phyloP scores from a whole-genome alignment of 495 filamentous ascomycete genomes.

The Sordaria brevicollis region DNA sequence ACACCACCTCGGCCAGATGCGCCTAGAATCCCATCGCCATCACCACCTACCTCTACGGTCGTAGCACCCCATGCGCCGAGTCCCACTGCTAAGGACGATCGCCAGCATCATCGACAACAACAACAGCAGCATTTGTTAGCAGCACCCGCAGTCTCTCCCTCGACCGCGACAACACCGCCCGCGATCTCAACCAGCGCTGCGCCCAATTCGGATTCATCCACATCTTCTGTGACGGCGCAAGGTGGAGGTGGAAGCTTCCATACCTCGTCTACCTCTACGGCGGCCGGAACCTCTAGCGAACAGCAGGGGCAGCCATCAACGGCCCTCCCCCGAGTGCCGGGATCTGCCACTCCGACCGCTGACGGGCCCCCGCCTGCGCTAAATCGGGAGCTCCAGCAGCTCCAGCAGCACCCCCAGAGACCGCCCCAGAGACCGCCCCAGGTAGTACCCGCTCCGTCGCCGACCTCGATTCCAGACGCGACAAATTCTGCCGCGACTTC shows the following conservation, averaged over 20 bases:
- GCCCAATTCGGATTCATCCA: not conserved
- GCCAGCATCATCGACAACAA: too few relatives aligned
- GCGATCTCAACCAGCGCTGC: not conserved
- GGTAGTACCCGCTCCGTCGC: not conserved
- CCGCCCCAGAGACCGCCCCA: not conserved
- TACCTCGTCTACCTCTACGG: not conserved
- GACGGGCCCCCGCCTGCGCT: not conserved
- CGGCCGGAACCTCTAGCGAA: not conserved
- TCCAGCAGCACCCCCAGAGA: not conserved
- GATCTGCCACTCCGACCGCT: not conserved
- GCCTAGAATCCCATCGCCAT: not conserved
- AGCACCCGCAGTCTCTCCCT: not conserved
- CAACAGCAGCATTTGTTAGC: not conserved
- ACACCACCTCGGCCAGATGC: not conserved
- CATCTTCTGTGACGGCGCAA: not conserved
- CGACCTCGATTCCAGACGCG: not conserved
- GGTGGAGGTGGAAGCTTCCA: not conserved
- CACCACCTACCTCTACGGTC: not conserved
- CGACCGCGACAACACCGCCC: not conserved
- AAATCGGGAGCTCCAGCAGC: not conserved
- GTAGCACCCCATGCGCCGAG: not conserved
- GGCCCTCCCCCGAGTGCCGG: not conserved
- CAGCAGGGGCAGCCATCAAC: too few relatives aligned
- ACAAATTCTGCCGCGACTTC: not conserved
- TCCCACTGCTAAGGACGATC: not conserved